phyloP scores from a whole-genome alignment of 768 basidiomycete genomes.

The Asterophora lycoperdoides region DNA sequence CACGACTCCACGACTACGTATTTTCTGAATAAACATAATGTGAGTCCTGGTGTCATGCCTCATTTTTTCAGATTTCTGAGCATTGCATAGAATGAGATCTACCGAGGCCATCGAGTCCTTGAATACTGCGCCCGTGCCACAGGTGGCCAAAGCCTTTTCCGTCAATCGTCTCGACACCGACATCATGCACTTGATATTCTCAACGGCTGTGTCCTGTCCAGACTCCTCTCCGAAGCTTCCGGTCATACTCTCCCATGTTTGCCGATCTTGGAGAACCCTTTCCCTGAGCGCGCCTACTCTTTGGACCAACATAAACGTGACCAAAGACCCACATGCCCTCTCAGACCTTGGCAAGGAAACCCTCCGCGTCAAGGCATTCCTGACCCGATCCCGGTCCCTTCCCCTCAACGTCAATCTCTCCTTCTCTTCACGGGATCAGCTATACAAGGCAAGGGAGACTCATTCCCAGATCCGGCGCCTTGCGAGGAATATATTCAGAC shows the following conservation, averaged over 20 bases:
- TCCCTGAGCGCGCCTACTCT: not conserved
- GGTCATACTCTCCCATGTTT: conserved; percentile 1
- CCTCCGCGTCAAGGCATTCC: not conserved
- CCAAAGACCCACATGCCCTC: not conserved
- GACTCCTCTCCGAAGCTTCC: not conserved
- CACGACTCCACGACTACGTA: too few relatives aligned
- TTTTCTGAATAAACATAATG: too few relatives aligned
- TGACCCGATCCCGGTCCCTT: not conserved
- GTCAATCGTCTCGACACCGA: not conserved
- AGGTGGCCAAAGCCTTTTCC: not conserved
- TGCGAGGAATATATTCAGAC: not conserved
- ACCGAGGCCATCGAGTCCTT: too few relatives aligned
- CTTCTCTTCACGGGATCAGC: not conserved
- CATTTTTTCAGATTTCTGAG: too few relatives aligned
- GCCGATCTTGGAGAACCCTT: not conserved
- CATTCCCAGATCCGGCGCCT: not conserved
- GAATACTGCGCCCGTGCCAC: not conserved
- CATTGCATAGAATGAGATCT: too few relatives aligned
- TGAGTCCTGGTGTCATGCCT: too few relatives aligned
- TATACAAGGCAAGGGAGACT: not conserved
- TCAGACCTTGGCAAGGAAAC: not conserved
- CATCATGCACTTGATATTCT: conserved; percentile 3
- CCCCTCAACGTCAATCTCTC: not conserved
- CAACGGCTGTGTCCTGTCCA: not conserved
- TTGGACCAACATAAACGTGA: not conserved